Percentiles rank a stretch among this genome's conserved stretches.
Conservation (phyloP, 495 filamentous ascomycete species). For the Jackrogersella multiformis region DNA sequence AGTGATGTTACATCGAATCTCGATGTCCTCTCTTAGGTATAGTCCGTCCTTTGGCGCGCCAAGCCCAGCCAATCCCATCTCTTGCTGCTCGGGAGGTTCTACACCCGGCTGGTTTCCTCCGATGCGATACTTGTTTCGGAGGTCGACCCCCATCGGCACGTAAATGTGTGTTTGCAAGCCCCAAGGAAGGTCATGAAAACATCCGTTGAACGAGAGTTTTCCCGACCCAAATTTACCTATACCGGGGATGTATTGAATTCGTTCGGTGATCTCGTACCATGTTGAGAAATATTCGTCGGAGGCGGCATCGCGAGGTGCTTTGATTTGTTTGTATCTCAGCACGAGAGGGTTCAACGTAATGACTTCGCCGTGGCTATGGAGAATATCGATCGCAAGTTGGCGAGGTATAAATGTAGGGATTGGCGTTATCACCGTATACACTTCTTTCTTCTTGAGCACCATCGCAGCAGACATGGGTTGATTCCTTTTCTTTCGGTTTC, state of each 20-base stretch:
- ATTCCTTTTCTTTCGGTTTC: conserved; percentile 2
- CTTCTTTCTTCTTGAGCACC: conserved; percentile 61
- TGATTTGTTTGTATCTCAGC: conserved; percentile 67
- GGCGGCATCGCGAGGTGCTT: conserved; percentile 69
- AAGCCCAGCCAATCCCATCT: conserved; percentile 62
- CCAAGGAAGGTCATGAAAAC: conserved; percentile 75
- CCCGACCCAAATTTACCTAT: conserved; percentile 66
- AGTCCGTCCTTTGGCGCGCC: conserved; percentile 69
- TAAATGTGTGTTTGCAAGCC: conserved; percentile 80
- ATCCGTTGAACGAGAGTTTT: conserved; percentile 76
- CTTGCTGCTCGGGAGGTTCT: conserved; percentile 65
- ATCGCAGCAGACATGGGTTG: conserved; percentile 12
- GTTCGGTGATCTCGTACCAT: conserved; percentile 75
- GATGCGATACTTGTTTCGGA: conserved; percentile 62
- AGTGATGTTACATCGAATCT: conserved; percentile 76
- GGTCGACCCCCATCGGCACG: conserved; percentile 66
- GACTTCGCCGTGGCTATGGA: conserved; percentile 68
- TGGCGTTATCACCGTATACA: conserved; percentile 58
- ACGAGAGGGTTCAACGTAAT: conserved; percentile 82
- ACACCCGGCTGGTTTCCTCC: conserved; percentile 69
- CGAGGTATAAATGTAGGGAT: conserved; percentile 60
- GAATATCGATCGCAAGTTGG: conserved; percentile 52
- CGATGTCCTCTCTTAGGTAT: conserved; percentile 78
- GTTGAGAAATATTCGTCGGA: conserved; percentile 75
- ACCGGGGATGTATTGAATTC: conserved; percentile 71